Conservation (phyloP, 148 eudicot genomes). For the Fallopia convolvulus region DNA sequence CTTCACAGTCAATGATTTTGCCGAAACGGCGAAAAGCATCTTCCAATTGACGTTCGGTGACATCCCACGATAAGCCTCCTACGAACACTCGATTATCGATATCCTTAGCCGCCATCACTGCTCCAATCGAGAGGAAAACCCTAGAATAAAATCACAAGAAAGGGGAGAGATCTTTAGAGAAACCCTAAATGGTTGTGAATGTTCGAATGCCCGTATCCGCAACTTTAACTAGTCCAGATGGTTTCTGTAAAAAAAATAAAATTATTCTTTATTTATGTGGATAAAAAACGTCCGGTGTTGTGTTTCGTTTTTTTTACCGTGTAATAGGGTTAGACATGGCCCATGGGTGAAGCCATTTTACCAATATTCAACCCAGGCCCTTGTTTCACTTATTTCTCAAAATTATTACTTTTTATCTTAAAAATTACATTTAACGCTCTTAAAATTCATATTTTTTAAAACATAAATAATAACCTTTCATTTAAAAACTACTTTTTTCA, state of each 20-base stretch:
- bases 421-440: no score
- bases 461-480: no score
- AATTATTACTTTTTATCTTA: no score
- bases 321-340: no score
- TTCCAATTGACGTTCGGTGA: conserved; percentile 55
- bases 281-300: no score
- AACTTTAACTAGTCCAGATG: neutral
- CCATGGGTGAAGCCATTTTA: no score
- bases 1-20: conserved; percentile 53
- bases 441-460: no score
- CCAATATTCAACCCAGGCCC: no score
- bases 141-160: neutral
- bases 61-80: conserved; percentile 59
- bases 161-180: neutral
- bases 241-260: no score
- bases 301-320: neutral
- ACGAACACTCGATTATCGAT: conserved; percentile 58
- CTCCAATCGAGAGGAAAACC: neutral
- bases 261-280: no score
- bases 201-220: neutral
- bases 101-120: conserved; percentile 25
- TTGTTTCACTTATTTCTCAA: no score
- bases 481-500: no score
- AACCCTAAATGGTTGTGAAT: conserved; percentile 8
- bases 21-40: conserved; percentile 51